Base-by-base conservation (phyloP, 2,329 filamentous ascomycete genomes). In the Cercospora nicotianae region DNA sequence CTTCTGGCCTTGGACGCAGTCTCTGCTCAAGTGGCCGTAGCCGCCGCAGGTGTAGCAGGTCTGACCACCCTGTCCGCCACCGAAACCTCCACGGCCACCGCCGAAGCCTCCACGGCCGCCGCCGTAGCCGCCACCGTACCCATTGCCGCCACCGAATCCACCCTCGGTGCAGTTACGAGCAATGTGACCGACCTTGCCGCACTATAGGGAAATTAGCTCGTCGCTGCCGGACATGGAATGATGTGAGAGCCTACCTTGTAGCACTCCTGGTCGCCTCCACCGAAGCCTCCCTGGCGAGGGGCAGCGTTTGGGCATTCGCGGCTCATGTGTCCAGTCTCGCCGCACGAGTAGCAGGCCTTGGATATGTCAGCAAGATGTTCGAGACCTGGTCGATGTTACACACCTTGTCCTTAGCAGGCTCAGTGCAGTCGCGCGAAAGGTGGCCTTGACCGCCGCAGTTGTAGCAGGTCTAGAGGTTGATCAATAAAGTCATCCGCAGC, bases 41-140 rank as follows among this genome's bases (percentile, higher is more conserved):
- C 95, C 95, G 76, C 95, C 95, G 84, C 95, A 98, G 55, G 93
- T 96, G 87, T 97, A 99, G 90, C 95, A 98, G 76, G 93, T 97
- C 86, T 94, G 93, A 77, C 88, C 86, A 20, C 62, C 62, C 48
- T 63, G 61, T 33, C 51, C 45, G 33, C 62, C 80, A 26, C 78
- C 83, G 74, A 84, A 83, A 71, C 85, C 79, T 58, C 78, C 83
- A 74, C 83, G 83, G 70, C 85, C 79, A 59, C 78, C 76, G 72
- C 62, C 62, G 51, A 57, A 64, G 23, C 62, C 62, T 23, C 79
- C 77, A 65, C 83, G 81, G 69, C 82, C 82, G 57, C 36, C 81
- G 70, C 77, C 77, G 69, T 77, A 77, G 64, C 82, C 81, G 66
- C 81, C 80, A 69, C 80, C 79, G 69, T 76, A 77, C 61, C 82